These are phyloP conservation scores for Piper longum DNA, from an alignment of 164 flowering plant genomes.

Conservation along the genomic window DNA sequence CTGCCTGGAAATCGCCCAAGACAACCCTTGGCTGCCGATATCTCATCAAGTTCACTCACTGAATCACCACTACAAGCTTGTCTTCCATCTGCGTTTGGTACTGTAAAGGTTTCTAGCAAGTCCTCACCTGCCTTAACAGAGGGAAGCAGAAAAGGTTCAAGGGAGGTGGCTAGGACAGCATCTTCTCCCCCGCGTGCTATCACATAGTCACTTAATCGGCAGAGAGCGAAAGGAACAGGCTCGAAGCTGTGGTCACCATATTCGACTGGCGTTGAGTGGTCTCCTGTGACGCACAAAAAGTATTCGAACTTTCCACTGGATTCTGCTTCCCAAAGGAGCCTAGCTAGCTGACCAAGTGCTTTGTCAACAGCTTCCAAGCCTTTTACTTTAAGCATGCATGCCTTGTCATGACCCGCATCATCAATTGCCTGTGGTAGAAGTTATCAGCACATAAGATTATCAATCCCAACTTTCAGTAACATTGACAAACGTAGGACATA, in stretches of 20 bases:
- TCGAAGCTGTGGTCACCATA: conserved; percentile 99
- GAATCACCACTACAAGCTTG: conserved; percentile 52
- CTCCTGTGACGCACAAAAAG: conserved; percentile 80
- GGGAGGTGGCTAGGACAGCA: conserved; percentile 24
- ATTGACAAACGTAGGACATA: background rate
- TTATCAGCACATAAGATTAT: background rate
- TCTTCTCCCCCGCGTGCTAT: conserved; percentile 67
- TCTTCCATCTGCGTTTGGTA: background rate
- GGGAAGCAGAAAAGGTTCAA: conserved; percentile 85
- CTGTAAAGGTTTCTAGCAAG: conserved; percentile 1
- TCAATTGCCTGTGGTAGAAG: conserved; percentile 62
- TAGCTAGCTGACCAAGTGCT: conserved; percentile 75
- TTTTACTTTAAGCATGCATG: conserved; percentile 65
- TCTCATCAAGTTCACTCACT: conserved; percentile 56
- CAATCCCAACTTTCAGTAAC: background rate
- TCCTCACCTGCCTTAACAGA: conserved; percentile 20
- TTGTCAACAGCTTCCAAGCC: conserved; percentile 76
- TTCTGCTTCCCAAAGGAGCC: conserved; percentile 77
- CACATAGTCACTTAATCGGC: conserved; percentile 59
- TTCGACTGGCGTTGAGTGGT: conserved; percentile 96
- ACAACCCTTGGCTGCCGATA: conserved; percentile 81
- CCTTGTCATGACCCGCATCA: conserved; percentile 98
- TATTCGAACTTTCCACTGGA: conserved; percentile 47
- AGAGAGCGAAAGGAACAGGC: conserved; percentile 77
- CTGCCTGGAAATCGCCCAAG: conserved; percentile 89